phyloP scores from a whole-genome alignment of 2,329 filamentous ascomycete genomes.

The Colletotrichum salicis region DNA sequence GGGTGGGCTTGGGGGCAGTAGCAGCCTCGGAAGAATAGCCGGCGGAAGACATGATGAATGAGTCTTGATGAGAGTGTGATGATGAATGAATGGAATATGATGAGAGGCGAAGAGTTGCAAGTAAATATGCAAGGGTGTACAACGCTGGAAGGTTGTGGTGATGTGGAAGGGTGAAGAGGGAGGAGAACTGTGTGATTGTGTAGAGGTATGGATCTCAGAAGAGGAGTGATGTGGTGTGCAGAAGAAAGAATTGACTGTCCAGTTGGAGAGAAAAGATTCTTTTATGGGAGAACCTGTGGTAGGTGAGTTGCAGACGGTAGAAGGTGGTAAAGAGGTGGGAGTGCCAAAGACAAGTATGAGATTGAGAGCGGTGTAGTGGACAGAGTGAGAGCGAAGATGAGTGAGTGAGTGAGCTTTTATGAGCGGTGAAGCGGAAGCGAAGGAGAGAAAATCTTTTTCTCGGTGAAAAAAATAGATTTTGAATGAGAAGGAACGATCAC shows the following conservation, averaged over 20 bases:
- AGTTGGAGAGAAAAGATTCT: not conserved
- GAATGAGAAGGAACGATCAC: not conserved
- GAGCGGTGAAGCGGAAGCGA: too few species aligned
- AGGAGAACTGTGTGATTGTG: not conserved
- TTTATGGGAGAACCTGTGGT: not conserved
- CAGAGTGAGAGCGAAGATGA: not conserved
- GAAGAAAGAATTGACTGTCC: not conserved
- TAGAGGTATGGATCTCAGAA: not conserved
- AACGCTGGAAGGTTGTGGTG: not conserved
- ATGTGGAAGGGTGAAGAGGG: not conserved
- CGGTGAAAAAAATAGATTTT: too few species aligned
- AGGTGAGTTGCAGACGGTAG: not conserved
- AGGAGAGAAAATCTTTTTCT: too few species aligned
- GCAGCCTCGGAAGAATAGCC: not conserved
- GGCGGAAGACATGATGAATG: slow-evolving; percentile 1
- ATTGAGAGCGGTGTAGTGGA: not conserved
- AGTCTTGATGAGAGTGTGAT: not conserved
- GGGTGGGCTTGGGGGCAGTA: slow-evolving; percentile 12
- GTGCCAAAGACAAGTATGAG: not conserved
- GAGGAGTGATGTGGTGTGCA: not conserved
- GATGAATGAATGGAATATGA: not conserved
- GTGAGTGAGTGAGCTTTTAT: not conserved
- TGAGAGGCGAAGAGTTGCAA: not conserved
- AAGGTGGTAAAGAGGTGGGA: not conserved
- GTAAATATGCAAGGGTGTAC: not conserved